These are phyloP conservation scores for Fraxinus anomala DNA, from an alignment of 257 asterid genomes.

Conservation along the genomic window DNA sequence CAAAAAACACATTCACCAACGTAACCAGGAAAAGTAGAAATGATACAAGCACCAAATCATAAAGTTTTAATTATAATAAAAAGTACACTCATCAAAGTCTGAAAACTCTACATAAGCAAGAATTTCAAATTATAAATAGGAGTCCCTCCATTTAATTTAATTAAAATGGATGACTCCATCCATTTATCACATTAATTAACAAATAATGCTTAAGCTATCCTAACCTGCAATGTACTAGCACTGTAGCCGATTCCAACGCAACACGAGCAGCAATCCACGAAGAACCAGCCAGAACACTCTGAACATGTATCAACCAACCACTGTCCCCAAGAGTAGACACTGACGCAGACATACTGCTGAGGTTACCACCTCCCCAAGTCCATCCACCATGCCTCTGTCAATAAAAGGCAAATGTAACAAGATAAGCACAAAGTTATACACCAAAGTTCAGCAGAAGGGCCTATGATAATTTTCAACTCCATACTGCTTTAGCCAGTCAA, in stretches of 20 bases:
- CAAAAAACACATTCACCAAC: not conserved
- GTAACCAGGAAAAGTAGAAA: slow-evolving; percentile 1
- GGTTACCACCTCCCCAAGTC: slow-evolving; percentile 99
- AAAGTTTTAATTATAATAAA: not conserved
- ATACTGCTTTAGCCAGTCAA: not conserved
- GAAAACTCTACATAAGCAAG: not conserved
- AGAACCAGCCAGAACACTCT: slow-evolving; percentile 94
- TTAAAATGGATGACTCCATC: not conserved
- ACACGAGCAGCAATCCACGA: slow-evolving; percentile 99
- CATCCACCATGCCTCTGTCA: slow-evolving; percentile 94
- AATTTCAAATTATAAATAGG: not conserved
- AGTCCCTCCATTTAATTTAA: not conserved
- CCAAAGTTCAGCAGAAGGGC: slow-evolving; percentile 19
- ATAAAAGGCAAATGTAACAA: slow-evolving; percentile 22
- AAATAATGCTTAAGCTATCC: slow-evolving; percentile 26
- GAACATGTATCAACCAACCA: slow-evolving; percentile 97
- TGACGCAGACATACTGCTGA: slow-evolving; percentile 99
- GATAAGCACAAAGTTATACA: slow-evolving; percentile 13
- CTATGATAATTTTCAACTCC: not conserved
- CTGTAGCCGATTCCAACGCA: slow-evolving; percentile 91
- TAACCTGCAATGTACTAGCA: slow-evolving; percentile 99
- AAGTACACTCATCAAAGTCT: slow-evolving; percentile 3
- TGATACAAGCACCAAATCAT: slow-evolving; percentile 15
- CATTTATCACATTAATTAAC: slow-evolving; percentile 5
- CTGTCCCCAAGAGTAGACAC: slow-evolving; percentile 97